phyloP scores from a whole-genome alignment of 23 red algal genomes.

The Pyropia haitanensis region DNA sequence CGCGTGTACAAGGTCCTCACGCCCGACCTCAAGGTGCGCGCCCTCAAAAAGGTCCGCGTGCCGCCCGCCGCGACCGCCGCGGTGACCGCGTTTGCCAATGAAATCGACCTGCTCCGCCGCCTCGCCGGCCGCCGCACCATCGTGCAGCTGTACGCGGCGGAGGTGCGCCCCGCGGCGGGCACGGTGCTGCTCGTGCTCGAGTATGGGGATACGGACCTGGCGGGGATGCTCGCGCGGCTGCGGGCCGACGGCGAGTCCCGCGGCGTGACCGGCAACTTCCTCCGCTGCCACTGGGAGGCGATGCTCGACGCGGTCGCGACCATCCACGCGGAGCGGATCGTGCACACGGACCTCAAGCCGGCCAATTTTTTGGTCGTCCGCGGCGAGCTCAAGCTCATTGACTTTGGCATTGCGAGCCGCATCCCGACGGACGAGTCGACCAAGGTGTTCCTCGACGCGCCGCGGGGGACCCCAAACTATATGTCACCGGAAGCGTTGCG shows the following conservation, averaged over 20 bases:
- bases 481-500: slow-evolving; percentile 93
- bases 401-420: slow-evolving; percentile 98
- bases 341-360: slow-evolving; percentile 96
- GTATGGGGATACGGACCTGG: slow-evolving; percentile 89
- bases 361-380: slow-evolving; percentile 95
- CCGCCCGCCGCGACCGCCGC: slow-evolving; percentile 24
- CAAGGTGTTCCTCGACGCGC: slow-evolving; percentile 86
- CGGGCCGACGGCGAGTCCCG: slow-evolving; percentile 16
- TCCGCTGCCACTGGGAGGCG: slow-evolving; percentile 82
- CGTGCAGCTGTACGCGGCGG: slow-evolving; percentile 70
- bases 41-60: slow-evolving; percentile 80
- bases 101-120: slow-evolving; percentile 64
- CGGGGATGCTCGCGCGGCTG: slow-evolving; percentile 23
- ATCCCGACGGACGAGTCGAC: slow-evolving; percentile 88
- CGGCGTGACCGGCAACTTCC: slow-evolving; percentile 54
- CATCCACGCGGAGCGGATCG: slow-evolving; percentile 83
- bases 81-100: slow-evolving; percentile 73
- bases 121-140: slow-evolving; percentile 64
- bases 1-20: slow-evolving; percentile 97
- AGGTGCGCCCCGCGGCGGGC: slow-evolving; percentile 56
- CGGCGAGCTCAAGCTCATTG: slow-evolving; percentile 91
- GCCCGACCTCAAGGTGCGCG: slow-evolving; percentile 45
- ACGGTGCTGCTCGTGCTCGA: slow-evolving; percentile 88
- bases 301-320: slow-evolving; percentile 95
- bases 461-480: slow-evolving; percentile 94